Percentiles rank a stretch among this genome's conserved stretches.
phyloP scores from a whole-genome alignment of 2,329 filamentous ascomycete genomes.

The Emergomyces africanus region DNA sequence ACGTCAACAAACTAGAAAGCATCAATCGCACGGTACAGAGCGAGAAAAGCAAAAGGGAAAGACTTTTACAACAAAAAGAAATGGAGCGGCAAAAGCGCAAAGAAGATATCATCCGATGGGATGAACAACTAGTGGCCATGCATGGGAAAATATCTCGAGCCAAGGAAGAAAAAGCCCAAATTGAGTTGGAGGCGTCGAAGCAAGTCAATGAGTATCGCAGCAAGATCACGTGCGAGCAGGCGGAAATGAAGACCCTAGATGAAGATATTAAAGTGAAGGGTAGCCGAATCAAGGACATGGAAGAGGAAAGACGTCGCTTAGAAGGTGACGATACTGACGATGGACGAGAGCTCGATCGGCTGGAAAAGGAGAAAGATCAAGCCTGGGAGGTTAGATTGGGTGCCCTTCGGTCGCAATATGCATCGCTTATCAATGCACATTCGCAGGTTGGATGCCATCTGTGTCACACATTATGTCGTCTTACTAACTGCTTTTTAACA shows the following conservation, averaged over 20 bases:
- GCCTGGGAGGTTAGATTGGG: constrained; percentile 35
- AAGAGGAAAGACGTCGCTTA: constrained; percentile 43
- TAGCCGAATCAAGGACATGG: constrained; percentile 47
- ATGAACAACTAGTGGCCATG: constrained; percentile 41
- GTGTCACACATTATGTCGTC: background rate
- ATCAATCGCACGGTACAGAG: constrained; percentile 70
- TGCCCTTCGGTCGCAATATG: constrained; percentile 31
- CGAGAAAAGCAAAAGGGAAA: constrained; percentile 65
- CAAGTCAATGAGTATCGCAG: constrained; percentile 29
- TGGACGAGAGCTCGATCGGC: constrained; percentile 37
- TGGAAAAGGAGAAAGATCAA: constrained; percentile 36
- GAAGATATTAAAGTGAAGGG: constrained; percentile 50
- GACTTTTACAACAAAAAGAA: constrained; percentile 46
- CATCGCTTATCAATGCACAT: constrained; percentile 29
- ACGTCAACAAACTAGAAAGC: constrained; percentile 67
- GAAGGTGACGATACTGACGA: constrained; percentile 38
- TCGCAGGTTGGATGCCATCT: constrained; percentile 18
- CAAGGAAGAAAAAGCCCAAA: constrained; percentile 29
- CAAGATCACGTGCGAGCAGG: constrained; percentile 34
- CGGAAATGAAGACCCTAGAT: constrained; percentile 43
- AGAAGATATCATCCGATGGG: constrained; percentile 47
- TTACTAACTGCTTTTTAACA: constrained; percentile 6
- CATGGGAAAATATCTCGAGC: constrained; percentile 35
- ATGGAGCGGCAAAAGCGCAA: constrained; percentile 48
- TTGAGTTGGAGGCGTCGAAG: constrained; percentile 28